Evolutionary conservation across 805 yeast genomes (phyloP).

Genomic region (Nakazawaea ambrosiae): DNA sequence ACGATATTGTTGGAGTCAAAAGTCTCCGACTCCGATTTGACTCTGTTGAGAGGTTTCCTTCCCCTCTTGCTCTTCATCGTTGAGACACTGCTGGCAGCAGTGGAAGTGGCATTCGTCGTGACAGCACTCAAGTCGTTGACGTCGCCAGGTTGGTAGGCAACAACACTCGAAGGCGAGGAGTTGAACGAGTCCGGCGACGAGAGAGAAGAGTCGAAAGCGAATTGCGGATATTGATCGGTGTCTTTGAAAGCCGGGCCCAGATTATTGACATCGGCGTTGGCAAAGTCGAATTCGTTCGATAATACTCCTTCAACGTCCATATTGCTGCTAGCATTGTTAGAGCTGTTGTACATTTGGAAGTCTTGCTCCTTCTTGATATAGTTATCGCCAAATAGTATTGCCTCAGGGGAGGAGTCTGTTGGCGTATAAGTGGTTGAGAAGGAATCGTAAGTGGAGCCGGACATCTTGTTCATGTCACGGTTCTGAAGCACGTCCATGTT

Average conservation of each 20-base stretch:
- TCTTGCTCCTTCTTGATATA: background rate
- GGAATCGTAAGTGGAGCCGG: slow-evolving; percentile 14
- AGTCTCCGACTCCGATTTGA: slow-evolving; percentile 4
- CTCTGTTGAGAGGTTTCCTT: slow-evolving; percentile 4
- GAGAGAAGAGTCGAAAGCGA: slow-evolving; percentile 1
- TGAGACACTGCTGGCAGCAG: background rate
- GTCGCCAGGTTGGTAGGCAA: background rate
- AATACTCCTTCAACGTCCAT: slow-evolving; percentile 8
- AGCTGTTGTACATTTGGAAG: background rate
- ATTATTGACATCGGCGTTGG: background rate
- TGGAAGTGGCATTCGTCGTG: background rate
- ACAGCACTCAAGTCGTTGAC: background rate
- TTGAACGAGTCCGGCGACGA: slow-evolving; percentile 10
- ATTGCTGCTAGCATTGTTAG: background rate
- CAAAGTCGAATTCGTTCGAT: slow-evolving; percentile 3
- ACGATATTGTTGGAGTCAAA: too few species aligned
- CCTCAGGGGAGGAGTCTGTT: slow-evolving; percentile 30
- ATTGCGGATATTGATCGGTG: background rate
- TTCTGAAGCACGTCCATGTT: slow-evolving; percentile 2
- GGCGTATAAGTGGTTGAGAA: slow-evolving; percentile 25
- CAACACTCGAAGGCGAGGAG: slow-evolving; percentile 3
- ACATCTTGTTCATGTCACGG: background rate
- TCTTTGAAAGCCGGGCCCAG: background rate
- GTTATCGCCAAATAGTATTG: slow-evolving; percentile 18
- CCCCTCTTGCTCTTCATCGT: slow-evolving; percentile 5